A percentile compares a stretch with the other conserved stretches of the same genome.
Evolutionary conservation across 176 grass and related monocot genomes (phyloP).

Genomic region (Aegilops bicornis): DNA sequence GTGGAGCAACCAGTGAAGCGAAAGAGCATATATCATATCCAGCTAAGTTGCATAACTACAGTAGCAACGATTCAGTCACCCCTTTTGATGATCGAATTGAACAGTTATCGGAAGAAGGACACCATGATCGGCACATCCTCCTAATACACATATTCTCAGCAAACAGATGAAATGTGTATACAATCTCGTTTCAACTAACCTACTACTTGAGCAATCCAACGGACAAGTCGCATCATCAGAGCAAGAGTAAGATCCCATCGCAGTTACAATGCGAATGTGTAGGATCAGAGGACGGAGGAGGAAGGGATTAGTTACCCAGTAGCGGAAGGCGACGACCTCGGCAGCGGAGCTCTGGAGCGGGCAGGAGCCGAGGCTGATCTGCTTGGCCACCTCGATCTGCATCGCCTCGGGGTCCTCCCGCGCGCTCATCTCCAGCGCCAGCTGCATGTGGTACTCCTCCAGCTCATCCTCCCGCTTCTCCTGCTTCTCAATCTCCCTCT

Average conservation of each 20-base stretch:
- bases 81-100: background rate
- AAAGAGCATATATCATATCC: background rate
- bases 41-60: background rate
- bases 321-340: slow-evolving; percentile 80
- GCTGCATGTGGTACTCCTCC: slow-evolving; percentile 95
- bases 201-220: slow-evolving; percentile 6
- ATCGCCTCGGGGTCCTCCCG: slow-evolving; percentile 91
- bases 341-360: slow-evolving; percentile 59
- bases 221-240: background rate
- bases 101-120: background rate
- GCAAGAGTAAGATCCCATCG: slow-evolving; percentile 11
- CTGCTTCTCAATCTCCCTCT: slow-evolving; percentile 32
- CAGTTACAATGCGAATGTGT: background rate
- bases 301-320: slow-evolving; percentile 77
- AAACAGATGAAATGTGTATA: background rate
- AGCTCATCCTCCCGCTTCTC: slow-evolving; percentile 49
- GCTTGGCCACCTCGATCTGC: slow-evolving; percentile 96
- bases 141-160: background rate
- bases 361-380: slow-evolving; percentile 94
- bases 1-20: slow-evolving; percentile 12
- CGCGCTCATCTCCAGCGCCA: slow-evolving; percentile 92
- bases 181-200: background rate
- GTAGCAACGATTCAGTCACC: background rate
- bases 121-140: background rate
- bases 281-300: background rate